These are phyloP conservation scores for Erodium texanum DNA, from an alignment of 441 rosid genomes.

Conservation along the genomic window DNA sequence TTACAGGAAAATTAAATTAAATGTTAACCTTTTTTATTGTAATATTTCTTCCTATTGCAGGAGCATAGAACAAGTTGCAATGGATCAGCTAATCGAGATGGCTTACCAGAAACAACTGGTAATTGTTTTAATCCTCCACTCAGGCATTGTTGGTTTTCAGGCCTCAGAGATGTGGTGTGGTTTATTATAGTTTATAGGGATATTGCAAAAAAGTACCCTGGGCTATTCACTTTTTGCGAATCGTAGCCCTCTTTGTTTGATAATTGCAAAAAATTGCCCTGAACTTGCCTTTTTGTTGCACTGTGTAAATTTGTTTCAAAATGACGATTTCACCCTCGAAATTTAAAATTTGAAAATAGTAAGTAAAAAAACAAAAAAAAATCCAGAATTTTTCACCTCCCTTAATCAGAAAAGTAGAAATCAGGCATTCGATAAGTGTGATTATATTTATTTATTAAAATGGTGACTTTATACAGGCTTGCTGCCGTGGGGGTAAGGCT, in stretches of 20 bases:
- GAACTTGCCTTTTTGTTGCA: too few species aligned
- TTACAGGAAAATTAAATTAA: slow-evolving; percentile 2
- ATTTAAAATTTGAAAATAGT: too few species aligned
- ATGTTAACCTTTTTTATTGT: background rate
- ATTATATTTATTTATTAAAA: background rate
- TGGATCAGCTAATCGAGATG: slow-evolving; percentile 47
- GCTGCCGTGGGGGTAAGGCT: slow-evolving; percentile 33
- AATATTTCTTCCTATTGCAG: slow-evolving; percentile 25
- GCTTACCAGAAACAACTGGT: slow-evolving; percentile 49
- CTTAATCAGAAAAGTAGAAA: background rate
- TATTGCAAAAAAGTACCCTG: too few species aligned
- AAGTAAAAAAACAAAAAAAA: too few species aligned
- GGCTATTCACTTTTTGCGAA: too few species aligned
- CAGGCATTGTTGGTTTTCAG: background rate
- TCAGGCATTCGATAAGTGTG: background rate
- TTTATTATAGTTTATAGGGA: background rate
- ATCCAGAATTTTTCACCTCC: too few species aligned
- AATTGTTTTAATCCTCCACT: slow-evolving; percentile 10
- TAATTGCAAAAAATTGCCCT: too few species aligned
- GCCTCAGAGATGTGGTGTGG: background rate
- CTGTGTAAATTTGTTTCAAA: too few species aligned
- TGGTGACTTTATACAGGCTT: slow-evolving; percentile 34
- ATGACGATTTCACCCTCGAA: too few species aligned
- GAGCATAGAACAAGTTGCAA: slow-evolving; percentile 43
- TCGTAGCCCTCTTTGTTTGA: too few species aligned